These are phyloP conservation scores for Suillus spraguei DNA, from an alignment of 768 basidiomycete genomes.

Conservation along the genomic window DNA sequence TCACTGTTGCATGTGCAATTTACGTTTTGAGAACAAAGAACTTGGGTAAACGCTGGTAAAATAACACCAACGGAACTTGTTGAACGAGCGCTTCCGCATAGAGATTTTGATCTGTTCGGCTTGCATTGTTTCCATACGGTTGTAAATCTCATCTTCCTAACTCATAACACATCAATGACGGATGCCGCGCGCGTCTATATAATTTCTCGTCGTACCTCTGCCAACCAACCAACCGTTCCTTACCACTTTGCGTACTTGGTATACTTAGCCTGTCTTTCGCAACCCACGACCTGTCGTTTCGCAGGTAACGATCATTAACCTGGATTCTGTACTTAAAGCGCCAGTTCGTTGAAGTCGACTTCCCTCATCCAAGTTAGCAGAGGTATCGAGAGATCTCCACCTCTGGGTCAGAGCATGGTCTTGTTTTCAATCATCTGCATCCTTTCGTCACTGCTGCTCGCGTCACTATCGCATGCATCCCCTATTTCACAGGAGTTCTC, in stretches of 20 bases:
- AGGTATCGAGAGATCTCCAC: constrained; percentile 8
- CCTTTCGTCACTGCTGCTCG: constrained; percentile 33
- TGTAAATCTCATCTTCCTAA: constrained; percentile 7
- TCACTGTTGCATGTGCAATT: neutral
- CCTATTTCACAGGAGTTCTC: constrained; percentile 21
- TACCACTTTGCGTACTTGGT: neutral
- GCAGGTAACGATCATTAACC: constrained; percentile 18
- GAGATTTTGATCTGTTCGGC: constrained; percentile 12
- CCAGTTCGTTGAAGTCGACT: neutral
- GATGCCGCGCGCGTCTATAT: constrained; percentile 9
- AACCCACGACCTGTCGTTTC: constrained; percentile 12
- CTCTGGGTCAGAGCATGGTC: constrained; percentile 33
- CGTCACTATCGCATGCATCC: constrained; percentile 33
- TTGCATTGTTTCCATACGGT: constrained; percentile 21
- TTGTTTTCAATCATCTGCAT: constrained; percentile 31
- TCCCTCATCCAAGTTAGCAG: constrained; percentile 1
- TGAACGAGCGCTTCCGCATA: neutral
- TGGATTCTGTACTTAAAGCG: constrained; percentile 11
- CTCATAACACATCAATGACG: neutral
- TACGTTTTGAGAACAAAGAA: constrained; percentile 26
- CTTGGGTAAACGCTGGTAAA: constrained; percentile 15
- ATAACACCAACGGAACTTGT: neutral
- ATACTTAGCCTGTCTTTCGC: constrained; percentile 1
- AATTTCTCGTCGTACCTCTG: constrained; percentile 13
- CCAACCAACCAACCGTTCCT: constrained; percentile 15